A percentile compares a stretch with the other conserved stretches of the same genome.
These are phyloP conservation scores for Eruca vesicaria DNA, from an alignment of 441 rosid genomes.

Conservation along the genomic window DNA sequence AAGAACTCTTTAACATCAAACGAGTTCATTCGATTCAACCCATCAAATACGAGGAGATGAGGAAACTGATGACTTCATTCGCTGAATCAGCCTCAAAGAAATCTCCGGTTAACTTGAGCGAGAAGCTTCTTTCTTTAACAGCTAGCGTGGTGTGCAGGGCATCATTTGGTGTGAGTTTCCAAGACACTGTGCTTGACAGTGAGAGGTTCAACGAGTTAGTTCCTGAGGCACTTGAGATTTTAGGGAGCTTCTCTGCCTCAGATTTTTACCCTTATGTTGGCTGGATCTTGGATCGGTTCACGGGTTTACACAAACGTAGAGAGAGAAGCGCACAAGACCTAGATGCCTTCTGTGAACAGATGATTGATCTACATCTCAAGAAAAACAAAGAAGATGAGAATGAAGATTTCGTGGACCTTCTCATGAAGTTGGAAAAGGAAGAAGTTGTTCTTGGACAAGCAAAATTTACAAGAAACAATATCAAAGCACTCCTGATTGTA, in stretches of 20 bases:
- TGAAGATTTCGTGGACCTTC: slow-evolving; percentile 52
- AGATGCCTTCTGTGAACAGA: slow-evolving; percentile 42
- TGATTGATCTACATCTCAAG: slow-evolving; percentile 45
- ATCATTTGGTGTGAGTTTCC: slow-evolving; percentile 44
- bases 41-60: slow-evolving; percentile 47
- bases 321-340: slow-evolving; percentile 36
- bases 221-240: slow-evolving; percentile 30
- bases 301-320: slow-evolving; percentile 32
- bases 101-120: slow-evolving; percentile 37
- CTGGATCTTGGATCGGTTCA: slow-evolving; percentile 48
- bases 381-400: not conserved
- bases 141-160: slow-evolving; percentile 36
- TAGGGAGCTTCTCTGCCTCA: slow-evolving; percentile 39
- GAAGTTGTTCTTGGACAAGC: slow-evolving; percentile 28
- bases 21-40: slow-evolving; percentile 41
- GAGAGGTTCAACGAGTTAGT: slow-evolving; percentile 34
- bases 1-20: slow-evolving; percentile 46
- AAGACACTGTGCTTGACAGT: slow-evolving; percentile 33
- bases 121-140: slow-evolving; percentile 35
- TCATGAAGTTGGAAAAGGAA: slow-evolving; percentile 43
- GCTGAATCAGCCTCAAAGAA: slow-evolving; percentile 30
- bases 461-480: slow-evolving; percentile 37
- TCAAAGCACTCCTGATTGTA: slow-evolving; percentile 51
- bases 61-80: slow-evolving; percentile 30
- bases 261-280: slow-evolving; percentile 49